Evolutionary conservation across 768 basidiomycete species (phyloP).

Genomic region (Tylopilus vinaceipallidus): DNA sequence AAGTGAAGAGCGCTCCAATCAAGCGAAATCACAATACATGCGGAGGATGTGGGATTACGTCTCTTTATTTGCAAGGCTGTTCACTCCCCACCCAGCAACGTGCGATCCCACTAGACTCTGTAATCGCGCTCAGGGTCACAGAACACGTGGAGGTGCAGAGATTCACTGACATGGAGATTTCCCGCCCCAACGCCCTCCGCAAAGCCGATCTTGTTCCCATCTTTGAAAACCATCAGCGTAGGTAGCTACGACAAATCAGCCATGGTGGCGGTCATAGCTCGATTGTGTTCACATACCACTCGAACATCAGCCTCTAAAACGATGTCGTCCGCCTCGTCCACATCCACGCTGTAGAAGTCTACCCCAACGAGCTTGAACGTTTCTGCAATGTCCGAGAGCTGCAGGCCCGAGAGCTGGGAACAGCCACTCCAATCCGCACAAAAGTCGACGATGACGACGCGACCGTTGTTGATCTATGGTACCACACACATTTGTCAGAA

Average conservation of each 20-base stretch:
- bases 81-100: slow-evolving; percentile 8
- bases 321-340: slow-evolving; percentile 56
- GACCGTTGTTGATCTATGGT: slow-evolving; percentile 27
- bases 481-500: background rate
- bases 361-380: slow-evolving; percentile 33
- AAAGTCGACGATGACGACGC: slow-evolving; percentile 25
- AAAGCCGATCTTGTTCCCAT: slow-evolving; percentile 26
- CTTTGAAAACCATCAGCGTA: slow-evolving; percentile 31
- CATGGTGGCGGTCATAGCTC: background rate
- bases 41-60: no score
- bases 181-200: slow-evolving; percentile 26
- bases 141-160: slow-evolving; percentile 1
- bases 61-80: background rate
- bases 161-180: slow-evolving; percentile 26
- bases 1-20: no score
- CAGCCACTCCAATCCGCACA: slow-evolving; percentile 13
- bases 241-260: slow-evolving; percentile 15
- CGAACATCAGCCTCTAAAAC: slow-evolving; percentile 57
- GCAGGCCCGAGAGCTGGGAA: slow-evolving; percentile 8
- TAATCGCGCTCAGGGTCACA: background rate
- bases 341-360: slow-evolving; percentile 72
- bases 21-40: no score
- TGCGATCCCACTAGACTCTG: slow-evolving; percentile 25
- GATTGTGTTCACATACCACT: slow-evolving; percentile 43
- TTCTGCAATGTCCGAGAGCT: slow-evolving; percentile 20